Base-by-base conservation (phyloP, 495 filamentous ascomycete species). In the Margaritispora aquatica region DNA sequence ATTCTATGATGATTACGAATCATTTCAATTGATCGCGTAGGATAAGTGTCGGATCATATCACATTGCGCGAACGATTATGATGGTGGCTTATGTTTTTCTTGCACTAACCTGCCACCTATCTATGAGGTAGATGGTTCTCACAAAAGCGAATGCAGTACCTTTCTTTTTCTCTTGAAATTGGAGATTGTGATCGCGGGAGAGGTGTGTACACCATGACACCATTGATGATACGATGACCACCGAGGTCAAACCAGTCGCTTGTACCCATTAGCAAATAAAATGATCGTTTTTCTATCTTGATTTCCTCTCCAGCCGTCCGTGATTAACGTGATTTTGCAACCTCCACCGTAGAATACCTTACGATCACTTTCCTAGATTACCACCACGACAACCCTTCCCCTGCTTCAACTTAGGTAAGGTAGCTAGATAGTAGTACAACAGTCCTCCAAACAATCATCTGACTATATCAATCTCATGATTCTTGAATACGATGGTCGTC, bases 261-360 rank as follows among this genome's bases (percentile, higher is more conserved):
- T 60, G 52, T 55, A 55, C 53, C 52, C 59, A 47, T 22, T 61
- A 61, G 59, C 26, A 60, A 54, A 50, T 13, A 59, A 59, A 44
- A n/a, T n/a, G n/a, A n/a, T n/a, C n/a, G n/a, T n/a, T n/a, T n/a
- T n/a, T n/a, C n/a, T n/a, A n/a, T n/a, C n/a, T n/a, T n/a, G n/a
- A n/a, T n/a, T n/a, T n/a, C n/a, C n/a, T n/a, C n/a, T n/a, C n/a
- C n/a, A n/a, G n/a, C n/a, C n/a, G n/a, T n/a, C n/a, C n/a, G n/a
- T n/a, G n/a, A n/a, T n/a, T n/a, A n/a, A n/a, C n/a, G n/a, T n/a
- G n/a, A n/a, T n/a, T n/a, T n/a, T n/a, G n/a, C n/a, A n/a, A n/a
- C n/a, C n/a, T n/a, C n/a, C n/a, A n/a, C n/a, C n/a, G n/a, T n/a
- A n/a, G n/a, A n/a, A n/a, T n/a, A n/a, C n/a, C n/a, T n/a, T n/a